Base-by-base conservation (phyloP, 192 early-diverging fungal genomes). In the Cladochytrium replicatum region DNA sequence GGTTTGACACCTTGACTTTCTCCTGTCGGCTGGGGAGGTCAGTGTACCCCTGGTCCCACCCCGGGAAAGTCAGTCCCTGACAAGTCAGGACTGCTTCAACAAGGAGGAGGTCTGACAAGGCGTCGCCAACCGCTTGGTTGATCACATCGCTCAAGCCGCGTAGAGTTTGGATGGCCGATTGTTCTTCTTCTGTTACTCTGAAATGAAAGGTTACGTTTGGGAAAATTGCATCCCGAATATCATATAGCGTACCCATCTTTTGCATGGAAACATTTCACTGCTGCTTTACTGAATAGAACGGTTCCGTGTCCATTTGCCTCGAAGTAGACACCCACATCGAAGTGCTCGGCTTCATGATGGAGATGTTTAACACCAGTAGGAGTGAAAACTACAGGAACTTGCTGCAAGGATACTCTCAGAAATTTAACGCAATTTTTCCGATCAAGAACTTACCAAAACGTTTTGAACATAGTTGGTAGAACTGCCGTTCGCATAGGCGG, bases 281-380 rank as follows among this genome's bases (percentile, higher is more conserved):
- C 86, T 2, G 58, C 60, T 32, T 77, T 57, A 62, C 88, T 97
- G 67, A 99, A 99, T 51, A 99, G 72, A 39, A 97, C 86, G 15
- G 96, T 99, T 44, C 96, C 96, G 63, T 99, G 96, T 48, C 96
- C 96, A 55, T 99, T 99, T 32, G 96, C 96, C 68, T 99, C 96
- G 84, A 99, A 99, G 77, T 99, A 99, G 31, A 97, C 91, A 60
- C 96, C 96, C 53, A 97, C 83, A 65, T 93, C 89, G 68, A 90
- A 97, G 57, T 88, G 84, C 63, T 89, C 83, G 25, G 96, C 96
- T 54, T 92, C 93, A 64, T 99, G 96, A 60, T 99, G 96, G 57
- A 99, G 73, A 69, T 99, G 84, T 81, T 99, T 99, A 50, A 99
- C 96, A 51, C 96, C 96, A 5, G 96, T 99, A 37, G 86, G 74